Base-by-base conservation (phyloP, 2,329 filamentous ascomycete genomes). In the Zasmidium citrigriseum region DNA sequence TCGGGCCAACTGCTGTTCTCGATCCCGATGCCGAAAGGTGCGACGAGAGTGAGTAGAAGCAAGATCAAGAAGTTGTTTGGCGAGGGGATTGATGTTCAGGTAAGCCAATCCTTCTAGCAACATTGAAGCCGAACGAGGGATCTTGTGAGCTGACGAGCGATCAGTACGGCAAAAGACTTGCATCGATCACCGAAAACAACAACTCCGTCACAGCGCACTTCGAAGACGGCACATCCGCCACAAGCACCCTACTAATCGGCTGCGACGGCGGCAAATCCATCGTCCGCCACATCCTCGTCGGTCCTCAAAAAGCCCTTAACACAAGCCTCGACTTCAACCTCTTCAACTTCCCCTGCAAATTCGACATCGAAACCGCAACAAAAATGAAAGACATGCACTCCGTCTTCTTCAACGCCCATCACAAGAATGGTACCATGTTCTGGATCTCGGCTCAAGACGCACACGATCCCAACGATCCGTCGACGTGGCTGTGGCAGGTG, bases 21-120 rank as follows among this genome's bases (percentile, higher is more conserved):
- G n/a, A 58, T 51, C 22, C 55, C 53, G 22, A 59, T 56, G 18
- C 24, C 55, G n/a, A 51, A 46, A 21, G 52, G 29, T 44, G 59
- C 55, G 10, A 46, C 44, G 50, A 53, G 59, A 16, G 63, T 66
- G 12, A 55, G 56, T 34, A 46, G 63, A 25, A 54, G 52, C 7
- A 60, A 55, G 55, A 46, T 66, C 23, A 57, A 59, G 45, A 53
- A 58, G 45, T 54, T 64, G 20, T 55, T 65, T 22, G 59, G 45
- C 12, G 60, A 66, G 44, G 60, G 59, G 11, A 34, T 66, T n/a
- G 61, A 64, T 20, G 46, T 62, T 21, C 21, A 57, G 54, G 58
- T 63, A 29, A 46, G 55, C 58, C 23, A n/a, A 25, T 46, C 12
- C 50, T 18, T 22, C 22, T 41, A 27, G n/a, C 44, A 9, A n/a